A percentile compares a stretch with the other conserved stretches of the same genome.
phyloP scores from a whole-genome alignment of 2,329 filamentous ascomycete genomes.

The Simplicillium sp. region DNA sequence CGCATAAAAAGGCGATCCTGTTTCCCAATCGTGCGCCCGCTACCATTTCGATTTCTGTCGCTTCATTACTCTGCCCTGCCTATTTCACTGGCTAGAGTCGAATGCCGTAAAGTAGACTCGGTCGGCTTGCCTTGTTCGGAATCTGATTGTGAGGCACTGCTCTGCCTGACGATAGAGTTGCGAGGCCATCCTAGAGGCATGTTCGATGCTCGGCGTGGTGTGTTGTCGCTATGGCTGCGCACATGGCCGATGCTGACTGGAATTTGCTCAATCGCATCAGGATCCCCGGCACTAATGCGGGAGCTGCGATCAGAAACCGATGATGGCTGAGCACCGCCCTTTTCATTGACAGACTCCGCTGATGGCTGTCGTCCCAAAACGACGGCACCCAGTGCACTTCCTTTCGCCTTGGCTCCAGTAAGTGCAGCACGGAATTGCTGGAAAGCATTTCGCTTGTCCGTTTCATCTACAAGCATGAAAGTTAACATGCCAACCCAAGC shows the following conservation, averaged over 20 bases:
- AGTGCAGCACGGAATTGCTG: constrained; percentile 20
- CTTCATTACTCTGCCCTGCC: too few species aligned
- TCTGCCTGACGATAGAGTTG: constrained; percentile 15
- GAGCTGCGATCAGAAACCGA: constrained; percentile 12
- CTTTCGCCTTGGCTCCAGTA: constrained; percentile 1
- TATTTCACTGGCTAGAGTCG: too few species aligned
- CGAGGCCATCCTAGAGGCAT: constrained; percentile 29
- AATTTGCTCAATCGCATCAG: constrained; percentile 6
- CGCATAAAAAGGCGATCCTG: too few species aligned
- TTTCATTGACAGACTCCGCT: constrained; percentile 12
- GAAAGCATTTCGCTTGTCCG: constrained; percentile 19
- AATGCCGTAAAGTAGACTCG: too few species aligned
- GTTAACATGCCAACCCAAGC: constrained; percentile 42
- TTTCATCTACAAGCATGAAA: constrained; percentile 41
- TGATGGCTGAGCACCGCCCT: constrained; percentile 1
- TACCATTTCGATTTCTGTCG: too few species aligned
- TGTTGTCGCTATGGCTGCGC: constrained; percentile 9
- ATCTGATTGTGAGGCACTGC: too few species aligned
- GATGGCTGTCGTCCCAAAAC: constrained; percentile 11
- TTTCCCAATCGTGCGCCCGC: too few species aligned
- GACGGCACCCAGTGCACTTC: constrained; percentile 8
- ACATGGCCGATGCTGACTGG: constrained; percentile 11
- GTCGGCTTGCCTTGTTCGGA: too few species aligned
- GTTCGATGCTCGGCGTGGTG: constrained; percentile 19
- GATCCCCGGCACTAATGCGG: constrained; percentile 10